Percentiles rank a stretch among this genome's conserved stretches.
These are phyloP conservation scores for Globisporangium lucens DNA, from an alignment of 352 stramenopile species.

Conservation along the genomic window DNA sequence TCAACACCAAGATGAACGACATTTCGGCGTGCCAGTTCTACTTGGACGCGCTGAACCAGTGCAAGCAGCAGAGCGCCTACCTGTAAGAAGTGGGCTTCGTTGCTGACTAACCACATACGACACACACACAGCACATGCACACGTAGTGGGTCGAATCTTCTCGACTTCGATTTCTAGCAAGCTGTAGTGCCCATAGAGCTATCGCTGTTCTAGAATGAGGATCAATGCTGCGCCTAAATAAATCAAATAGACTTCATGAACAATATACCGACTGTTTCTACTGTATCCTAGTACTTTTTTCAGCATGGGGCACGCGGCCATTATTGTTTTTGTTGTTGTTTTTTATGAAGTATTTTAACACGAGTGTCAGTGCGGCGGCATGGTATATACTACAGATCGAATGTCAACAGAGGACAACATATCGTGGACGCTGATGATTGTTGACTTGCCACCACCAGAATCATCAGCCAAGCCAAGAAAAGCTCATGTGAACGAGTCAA, in stretches of 20 bases:
- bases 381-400: not conserved
- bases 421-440: no score
- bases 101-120: not conserved
- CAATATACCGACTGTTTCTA: not conserved
- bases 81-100: conserved; percentile 25
- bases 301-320: not conserved
- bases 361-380: not conserved
- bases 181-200: not conserved
- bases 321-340: not conserved
- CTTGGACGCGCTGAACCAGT: conserved; percentile 78
- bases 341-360: not conserved
- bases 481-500: no score
- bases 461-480: no score
- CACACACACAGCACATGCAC: not conserved
- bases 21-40: conserved; percentile 84
- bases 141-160: not conserved
- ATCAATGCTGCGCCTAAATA: not conserved
- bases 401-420: no score
- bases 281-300: not conserved
- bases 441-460: no score
- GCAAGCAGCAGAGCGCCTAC: conserved; percentile 72
- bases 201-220: not conserved
- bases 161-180: not conserved
- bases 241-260: conserved; percentile 12
- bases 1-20: conserved; percentile 75